phyloP scores from a whole-genome alignment of 2,329 filamentous ascomycete genomes.

The Teratosphaeriaceae sp. region DNA sequence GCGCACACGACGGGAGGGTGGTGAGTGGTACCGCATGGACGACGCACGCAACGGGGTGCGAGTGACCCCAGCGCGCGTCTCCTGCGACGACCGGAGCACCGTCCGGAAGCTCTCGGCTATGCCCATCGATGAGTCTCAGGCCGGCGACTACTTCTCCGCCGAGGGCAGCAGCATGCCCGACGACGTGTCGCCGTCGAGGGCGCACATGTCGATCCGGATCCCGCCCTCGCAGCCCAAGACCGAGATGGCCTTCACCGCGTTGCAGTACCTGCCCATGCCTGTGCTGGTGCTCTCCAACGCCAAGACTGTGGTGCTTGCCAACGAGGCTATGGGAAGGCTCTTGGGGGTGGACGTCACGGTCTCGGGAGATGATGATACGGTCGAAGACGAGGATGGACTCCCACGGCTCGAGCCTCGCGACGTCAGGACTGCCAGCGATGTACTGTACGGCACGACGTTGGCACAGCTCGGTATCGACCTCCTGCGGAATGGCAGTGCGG shows the following conservation, averaged over 20 bases:
- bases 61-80: no score
- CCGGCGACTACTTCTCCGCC: constrained; percentile 25
- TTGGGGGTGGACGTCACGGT: constrained; percentile 49
- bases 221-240: constrained; percentile 25
- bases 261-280: constrained; percentile 70
- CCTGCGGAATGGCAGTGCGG: constrained; percentile 56
- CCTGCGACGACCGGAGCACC: constrained; percentile 5
- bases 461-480: constrained; percentile 68
- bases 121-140: constrained; percentile 3
- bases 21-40: no score
- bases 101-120: neutral
- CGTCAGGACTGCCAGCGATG: constrained; percentile 46
- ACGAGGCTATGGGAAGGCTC: constrained; percentile 67
- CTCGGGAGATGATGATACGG: constrained; percentile 7
- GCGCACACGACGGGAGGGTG: no score
- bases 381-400: constrained; percentile 5
- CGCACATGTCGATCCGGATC: constrained; percentile 27
- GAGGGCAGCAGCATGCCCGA: constrained; percentile 19
- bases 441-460: constrained; percentile 58
- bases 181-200: constrained; percentile 13
- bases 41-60: no score
- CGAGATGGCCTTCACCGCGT: constrained; percentile 54
- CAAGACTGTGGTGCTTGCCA: constrained; percentile 67
- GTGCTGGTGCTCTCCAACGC: constrained; percentile 60
- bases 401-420: constrained; percentile 15